These are phyloP conservation scores for Botrytis elliptica DNA, from an alignment of 2,329 filamentous ascomycete genomes.

Conservation along the genomic window DNA sequence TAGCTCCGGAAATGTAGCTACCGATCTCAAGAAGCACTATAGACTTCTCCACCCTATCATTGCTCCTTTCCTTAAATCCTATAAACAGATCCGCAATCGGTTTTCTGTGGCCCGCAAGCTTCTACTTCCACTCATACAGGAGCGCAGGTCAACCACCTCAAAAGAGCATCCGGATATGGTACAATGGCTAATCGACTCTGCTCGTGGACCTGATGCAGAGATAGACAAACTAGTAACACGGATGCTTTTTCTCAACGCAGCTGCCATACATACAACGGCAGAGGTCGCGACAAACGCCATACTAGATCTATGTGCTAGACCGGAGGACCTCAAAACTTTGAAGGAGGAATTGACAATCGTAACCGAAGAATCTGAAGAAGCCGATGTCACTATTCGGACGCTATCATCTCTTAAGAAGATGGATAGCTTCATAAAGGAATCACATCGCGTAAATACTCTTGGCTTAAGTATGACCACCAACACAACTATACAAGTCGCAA, in stretches of 20 bases:
- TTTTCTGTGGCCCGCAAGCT: neutral
- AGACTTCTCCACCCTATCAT: neutral
- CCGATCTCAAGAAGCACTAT: slow-evolving; percentile 10
- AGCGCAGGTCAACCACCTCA: neutral
- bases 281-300: slow-evolving; percentile 49
- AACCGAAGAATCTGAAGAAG: neutral
- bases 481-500: neutral
- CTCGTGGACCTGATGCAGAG: slow-evolving; percentile 1
- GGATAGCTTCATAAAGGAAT: slow-evolving; percentile 5
- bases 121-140: slow-evolving; percentile 5
- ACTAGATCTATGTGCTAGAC: slow-evolving; percentile 51
- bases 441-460: neutral
- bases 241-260: slow-evolving; percentile 28
- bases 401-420: neutral
- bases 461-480: neutral
- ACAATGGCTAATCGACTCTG: slow-evolving; percentile 20
- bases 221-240: slow-evolving; percentile 5
- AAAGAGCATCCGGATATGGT: slow-evolving; percentile 18
- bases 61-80: slow-evolving; percentile 14
- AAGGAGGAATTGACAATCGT: slow-evolving; percentile 32
- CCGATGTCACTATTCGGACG: neutral
- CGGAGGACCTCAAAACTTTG: slow-evolving; percentile 43
- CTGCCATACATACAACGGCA: slow-evolving; percentile 53
- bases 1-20: slow-evolving; percentile 1
- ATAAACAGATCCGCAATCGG: slow-evolving; percentile 7